phyloP scores from a whole-genome alignment of 2,329 filamentous ascomycete genomes.

The Phyllosticta citribraziliensis region DNA sequence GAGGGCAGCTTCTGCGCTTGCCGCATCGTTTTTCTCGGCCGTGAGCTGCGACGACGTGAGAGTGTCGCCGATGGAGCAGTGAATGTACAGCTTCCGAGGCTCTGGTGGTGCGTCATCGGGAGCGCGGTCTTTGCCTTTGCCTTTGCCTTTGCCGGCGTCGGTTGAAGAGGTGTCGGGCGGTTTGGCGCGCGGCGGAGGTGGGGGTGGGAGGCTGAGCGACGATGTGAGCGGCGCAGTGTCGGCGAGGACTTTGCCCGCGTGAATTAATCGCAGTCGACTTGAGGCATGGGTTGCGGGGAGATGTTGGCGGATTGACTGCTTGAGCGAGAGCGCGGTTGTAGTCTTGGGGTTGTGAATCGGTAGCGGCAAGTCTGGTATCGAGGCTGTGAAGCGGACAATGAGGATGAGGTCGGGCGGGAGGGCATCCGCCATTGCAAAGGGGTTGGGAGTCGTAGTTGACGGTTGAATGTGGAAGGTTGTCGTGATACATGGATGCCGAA shows the following conservation, averaged over 20 bases:
- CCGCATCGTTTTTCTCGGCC: slow-evolving; percentile 46
- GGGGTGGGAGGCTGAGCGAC: slow-evolving; percentile 55
- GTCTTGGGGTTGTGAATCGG: slow-evolving; percentile 58
- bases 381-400: slow-evolving; percentile 82
- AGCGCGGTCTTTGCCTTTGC: slow-evolving; percentile 59
- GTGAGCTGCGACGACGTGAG: slow-evolving; percentile 60
- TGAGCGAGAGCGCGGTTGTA: slow-evolving; percentile 69
- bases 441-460: background rate
- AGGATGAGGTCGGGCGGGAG: slow-evolving; percentile 30
- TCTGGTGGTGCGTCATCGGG: slow-evolving; percentile 31
- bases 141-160: slow-evolving; percentile 22
- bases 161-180: slow-evolving; percentile 19
- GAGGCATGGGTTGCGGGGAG: slow-evolving; percentile 53
- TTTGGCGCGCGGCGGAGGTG: slow-evolving; percentile 38
- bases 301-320: slow-evolving; percentile 67
- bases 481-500: background rate
- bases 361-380: slow-evolving; percentile 72
- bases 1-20: slow-evolving; percentile 30
- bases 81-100: slow-evolving; percentile 64
- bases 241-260: slow-evolving; percentile 75
- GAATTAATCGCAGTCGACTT: slow-evolving; percentile 76
- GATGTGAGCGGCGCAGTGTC: slow-evolving; percentile 59
- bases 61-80: slow-evolving; percentile 79
- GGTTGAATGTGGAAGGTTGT: background rate
- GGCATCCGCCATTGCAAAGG: background rate